A percentile compares a stretch with the other conserved stretches of the same genome.
phyloP scores from a whole-genome alignment of 2,329 filamentous ascomycete genomes.

The Cordyceps javanica region DNA sequence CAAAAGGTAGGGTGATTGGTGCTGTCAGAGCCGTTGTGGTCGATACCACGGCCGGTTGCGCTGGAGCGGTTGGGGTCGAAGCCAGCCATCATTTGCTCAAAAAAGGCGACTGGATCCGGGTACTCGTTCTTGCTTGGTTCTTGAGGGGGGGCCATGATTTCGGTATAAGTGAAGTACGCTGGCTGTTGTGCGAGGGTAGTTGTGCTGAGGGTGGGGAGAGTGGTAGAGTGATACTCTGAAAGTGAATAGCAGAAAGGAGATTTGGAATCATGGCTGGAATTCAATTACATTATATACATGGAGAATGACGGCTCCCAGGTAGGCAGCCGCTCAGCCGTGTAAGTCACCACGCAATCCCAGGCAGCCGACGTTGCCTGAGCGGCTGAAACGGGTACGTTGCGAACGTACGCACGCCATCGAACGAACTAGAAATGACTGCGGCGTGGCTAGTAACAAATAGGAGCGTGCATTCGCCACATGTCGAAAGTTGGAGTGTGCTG shows the following conservation, averaged over 20 bases:
- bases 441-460: background rate
- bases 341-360: background rate
- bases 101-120: background rate
- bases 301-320: background rate
- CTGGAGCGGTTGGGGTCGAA: slow-evolving; percentile 24
- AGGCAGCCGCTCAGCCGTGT: background rate
- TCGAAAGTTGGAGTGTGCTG: background rate
- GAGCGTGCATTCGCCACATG: background rate
- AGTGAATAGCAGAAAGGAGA: background rate
- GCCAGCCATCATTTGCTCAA: slow-evolving; percentile 28
- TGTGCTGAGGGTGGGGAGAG: background rate
- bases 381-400: background rate
- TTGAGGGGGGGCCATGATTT: background rate
- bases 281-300: background rate
- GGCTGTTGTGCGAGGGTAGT: background rate
- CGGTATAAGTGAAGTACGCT: background rate
- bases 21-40: slow-evolving; percentile 15
- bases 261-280: background rate
- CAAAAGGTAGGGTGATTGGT: slow-evolving; percentile 21
- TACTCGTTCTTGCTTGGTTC: background rate
- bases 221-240: background rate
- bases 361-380: background rate
- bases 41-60: slow-evolving; percentile 30
- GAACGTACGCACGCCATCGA: background rate
- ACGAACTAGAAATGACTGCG: background rate